Percentiles rank a stretch among this genome's conserved stretches.
Conservation (phyloP, 805 yeast species). For the Cyberlindnera mrakii region DNA sequence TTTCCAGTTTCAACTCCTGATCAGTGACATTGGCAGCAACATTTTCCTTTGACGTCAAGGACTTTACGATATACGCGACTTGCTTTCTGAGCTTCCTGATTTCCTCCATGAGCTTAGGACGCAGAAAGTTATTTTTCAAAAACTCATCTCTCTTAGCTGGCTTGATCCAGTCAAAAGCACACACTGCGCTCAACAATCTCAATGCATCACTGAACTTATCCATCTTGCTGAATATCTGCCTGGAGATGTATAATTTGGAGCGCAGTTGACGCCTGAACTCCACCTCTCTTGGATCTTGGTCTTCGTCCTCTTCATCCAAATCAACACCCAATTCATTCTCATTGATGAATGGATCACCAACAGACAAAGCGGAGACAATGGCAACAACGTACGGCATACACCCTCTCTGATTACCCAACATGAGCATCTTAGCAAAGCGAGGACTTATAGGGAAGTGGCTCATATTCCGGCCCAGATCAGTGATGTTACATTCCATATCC, state of each 20-base stretch:
- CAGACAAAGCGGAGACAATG: conserved; percentile 84
- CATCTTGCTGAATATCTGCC: conserved; percentile 54
- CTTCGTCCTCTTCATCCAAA: conserved; percentile 19
- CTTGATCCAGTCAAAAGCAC: conserved; percentile 80
- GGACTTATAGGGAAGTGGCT: conserved; percentile 91
- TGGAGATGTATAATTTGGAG: conserved; percentile 50
- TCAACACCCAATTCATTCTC: conserved; percentile 64
- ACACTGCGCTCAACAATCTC: conserved; percentile 69
- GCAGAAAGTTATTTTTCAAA: conserved; percentile 54
- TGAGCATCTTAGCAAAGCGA: conserved; percentile 82
- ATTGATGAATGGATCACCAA: conserved; percentile 82
- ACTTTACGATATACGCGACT: conserved; percentile 64
- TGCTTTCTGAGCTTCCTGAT: conserved; percentile 77
- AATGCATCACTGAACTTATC: conserved; percentile 76
- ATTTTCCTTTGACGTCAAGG: conserved; percentile 53
- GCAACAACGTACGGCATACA: conserved; percentile 89
- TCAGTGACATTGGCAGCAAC: conserved; percentile 43
- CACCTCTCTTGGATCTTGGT: conserved; percentile 31
- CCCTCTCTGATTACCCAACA: conserved; percentile 79
- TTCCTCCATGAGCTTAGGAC: conserved; percentile 82
- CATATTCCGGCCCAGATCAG: conserved; percentile 81
- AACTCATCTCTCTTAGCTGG: conserved; percentile 39
- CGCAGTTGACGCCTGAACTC: conserved; percentile 36
- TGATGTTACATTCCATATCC: conserved; percentile 44
- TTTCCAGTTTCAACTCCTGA: conserved; percentile 46